phyloP scores from a whole-genome alignment of 2,329 filamentous ascomycete genomes.

The Sporothrix globosa region DNA sequence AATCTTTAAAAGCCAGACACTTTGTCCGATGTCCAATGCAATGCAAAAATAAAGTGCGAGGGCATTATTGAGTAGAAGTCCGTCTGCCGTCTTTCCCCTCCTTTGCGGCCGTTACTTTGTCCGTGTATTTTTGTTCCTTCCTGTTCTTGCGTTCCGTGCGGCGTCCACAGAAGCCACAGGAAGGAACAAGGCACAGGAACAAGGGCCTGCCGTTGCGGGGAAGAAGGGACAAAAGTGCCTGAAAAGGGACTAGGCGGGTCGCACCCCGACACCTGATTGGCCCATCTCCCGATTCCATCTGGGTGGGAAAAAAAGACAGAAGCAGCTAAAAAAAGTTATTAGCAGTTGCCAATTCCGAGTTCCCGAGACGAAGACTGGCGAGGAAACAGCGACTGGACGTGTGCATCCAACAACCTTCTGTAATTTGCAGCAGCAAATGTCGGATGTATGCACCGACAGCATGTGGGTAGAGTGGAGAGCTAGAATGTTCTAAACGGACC shows the following conservation, averaged over 20 bases:
- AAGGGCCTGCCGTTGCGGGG: constrained; percentile 17
- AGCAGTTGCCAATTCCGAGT: constrained; percentile 26
- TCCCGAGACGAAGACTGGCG: not conserved
- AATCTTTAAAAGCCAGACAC: not conserved
- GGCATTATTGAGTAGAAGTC: not conserved
- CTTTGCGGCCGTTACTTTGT: constrained; percentile 1
- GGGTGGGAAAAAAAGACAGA: not conserved
- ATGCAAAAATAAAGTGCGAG: constrained; percentile 1
- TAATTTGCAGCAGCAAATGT: not conserved
- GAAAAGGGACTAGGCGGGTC: not conserved
- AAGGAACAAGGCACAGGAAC: not conserved
- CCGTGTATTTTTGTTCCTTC: not conserved
- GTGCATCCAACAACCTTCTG: not conserved
- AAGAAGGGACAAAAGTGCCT: not conserved
- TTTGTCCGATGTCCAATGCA: not conserved
- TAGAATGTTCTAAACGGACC: constrained; percentile 14
- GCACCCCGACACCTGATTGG: not conserved
- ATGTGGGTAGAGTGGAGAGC: constrained; percentile 6
- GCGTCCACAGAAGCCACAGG: not conserved
- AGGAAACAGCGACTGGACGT: not conserved
- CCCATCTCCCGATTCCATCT: not conserved
- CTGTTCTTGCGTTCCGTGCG: not conserved
- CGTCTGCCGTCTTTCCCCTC: not conserved
- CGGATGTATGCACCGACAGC: not conserved
- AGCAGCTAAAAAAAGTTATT: not conserved